Evolutionary conservation across 108 stramenopile species (phyloP).

Genomic region (Skeletonema menzelii): DNA sequence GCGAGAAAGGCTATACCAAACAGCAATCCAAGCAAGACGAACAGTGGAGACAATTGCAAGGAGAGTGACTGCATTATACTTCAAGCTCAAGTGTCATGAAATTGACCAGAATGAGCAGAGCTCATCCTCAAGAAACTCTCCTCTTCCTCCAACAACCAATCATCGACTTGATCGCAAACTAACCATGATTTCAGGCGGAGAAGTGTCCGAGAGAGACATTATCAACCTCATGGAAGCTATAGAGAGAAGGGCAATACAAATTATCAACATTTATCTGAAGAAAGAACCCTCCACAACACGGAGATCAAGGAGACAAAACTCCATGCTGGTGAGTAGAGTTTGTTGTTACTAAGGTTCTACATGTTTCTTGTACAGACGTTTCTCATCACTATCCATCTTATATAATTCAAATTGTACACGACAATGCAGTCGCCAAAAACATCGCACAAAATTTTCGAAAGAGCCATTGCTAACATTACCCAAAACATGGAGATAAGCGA

Average conservation of each 20-base stretch:
- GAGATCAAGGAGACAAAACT: slow-evolving; percentile 24
- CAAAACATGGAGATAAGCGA: slow-evolving; percentile 9
- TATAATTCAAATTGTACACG: no score
- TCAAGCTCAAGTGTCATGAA: slow-evolving; percentile 76
- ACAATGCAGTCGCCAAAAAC: slow-evolving; percentile 4
- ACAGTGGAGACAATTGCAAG: slow-evolving; percentile 63
- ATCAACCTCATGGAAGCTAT: slow-evolving; percentile 72
- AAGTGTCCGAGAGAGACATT: slow-evolving; percentile 67
- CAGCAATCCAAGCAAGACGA: slow-evolving; percentile 45
- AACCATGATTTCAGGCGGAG: slow-evolving; percentile 56
- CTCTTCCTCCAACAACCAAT: slow-evolving; percentile 5
- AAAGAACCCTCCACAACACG: slow-evolving; percentile 6
- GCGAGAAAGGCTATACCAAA: slow-evolving; percentile 43
- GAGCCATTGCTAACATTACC: slow-evolving; percentile 22
- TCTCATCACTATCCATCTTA: background rate
- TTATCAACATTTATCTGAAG: slow-evolving; percentile 44
- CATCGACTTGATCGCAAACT: slow-evolving; percentile 40
- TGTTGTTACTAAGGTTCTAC: no score
- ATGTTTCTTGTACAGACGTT: background rate
- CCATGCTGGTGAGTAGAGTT: slow-evolving; percentile 32
- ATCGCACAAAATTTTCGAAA: slow-evolving; percentile 35
- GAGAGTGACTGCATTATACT: slow-evolving; percentile 61
- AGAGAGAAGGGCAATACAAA: slow-evolving; percentile 67
- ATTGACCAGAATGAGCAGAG: slow-evolving; percentile 17
- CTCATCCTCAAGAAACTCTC: slow-evolving; percentile 11